A percentile compares a stretch with the other conserved stretches of the same genome.
These are phyloP conservation scores for Marasmius tenuissimus DNA, from an alignment of 1,284 basidiomycete species.

Conservation along the genomic window DNA sequence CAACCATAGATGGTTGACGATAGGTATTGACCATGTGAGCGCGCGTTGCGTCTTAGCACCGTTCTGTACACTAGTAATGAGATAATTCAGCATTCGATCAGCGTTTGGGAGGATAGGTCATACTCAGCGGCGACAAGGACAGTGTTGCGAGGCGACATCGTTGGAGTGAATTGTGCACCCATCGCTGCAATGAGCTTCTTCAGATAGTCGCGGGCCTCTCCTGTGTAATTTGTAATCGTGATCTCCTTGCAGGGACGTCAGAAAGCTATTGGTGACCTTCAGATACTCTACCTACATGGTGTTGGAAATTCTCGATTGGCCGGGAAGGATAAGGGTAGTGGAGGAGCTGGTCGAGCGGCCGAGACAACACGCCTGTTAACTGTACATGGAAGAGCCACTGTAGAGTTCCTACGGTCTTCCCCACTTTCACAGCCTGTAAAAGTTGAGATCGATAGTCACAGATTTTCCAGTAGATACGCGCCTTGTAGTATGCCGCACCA, in stretches of 20 bases:
- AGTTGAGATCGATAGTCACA: background rate
- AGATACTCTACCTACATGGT: slow-evolving; percentile 36
- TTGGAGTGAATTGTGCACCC: slow-evolving; percentile 81
- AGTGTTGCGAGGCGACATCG: slow-evolving; percentile 74
- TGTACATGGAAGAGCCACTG: slow-evolving; percentile 83
- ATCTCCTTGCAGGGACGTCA: slow-evolving; percentile 49
- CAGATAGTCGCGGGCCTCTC: slow-evolving; percentile 80
- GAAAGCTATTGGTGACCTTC: background rate
- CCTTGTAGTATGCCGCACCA: slow-evolving; percentile 69
- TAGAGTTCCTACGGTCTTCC: slow-evolving; percentile 75
- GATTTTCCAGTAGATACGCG: slow-evolving; percentile 23
- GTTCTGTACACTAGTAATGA: slow-evolving; percentile 39
- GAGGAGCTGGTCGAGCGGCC: slow-evolving; percentile 66
- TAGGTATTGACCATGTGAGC: slow-evolving; percentile 75
- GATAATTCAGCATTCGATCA: background rate
- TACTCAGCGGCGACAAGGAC: slow-evolving; percentile 84
- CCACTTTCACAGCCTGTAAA: slow-evolving; percentile 52
- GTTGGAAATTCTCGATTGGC: slow-evolving; percentile 41
- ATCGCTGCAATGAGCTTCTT: slow-evolving; percentile 77
- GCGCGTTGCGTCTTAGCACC: slow-evolving; percentile 80
- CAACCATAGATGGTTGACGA: slow-evolving; percentile 88
- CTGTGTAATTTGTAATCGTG: slow-evolving; percentile 87
- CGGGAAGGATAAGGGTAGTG: slow-evolving; percentile 52
- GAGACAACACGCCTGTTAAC: slow-evolving; percentile 55
- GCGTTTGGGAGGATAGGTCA: slow-evolving; percentile 22